These are phyloP conservation scores for Irpex sp. DNA, from an alignment of 1,284 basidiomycete species.

Conservation along the genomic window DNA sequence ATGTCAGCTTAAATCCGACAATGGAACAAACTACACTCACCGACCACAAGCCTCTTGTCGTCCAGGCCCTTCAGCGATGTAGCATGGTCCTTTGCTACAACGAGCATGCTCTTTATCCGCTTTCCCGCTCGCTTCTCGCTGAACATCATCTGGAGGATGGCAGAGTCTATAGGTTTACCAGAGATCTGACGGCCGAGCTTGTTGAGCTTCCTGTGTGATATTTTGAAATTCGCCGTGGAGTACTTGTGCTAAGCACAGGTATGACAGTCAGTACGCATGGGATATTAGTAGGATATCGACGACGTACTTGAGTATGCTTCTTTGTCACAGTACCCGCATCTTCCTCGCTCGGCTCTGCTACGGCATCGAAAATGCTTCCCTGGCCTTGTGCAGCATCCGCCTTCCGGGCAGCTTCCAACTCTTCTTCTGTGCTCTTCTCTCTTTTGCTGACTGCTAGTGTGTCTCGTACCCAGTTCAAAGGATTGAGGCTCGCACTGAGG, in stretches of 20 bases:
- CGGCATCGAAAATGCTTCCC: constrained; percentile 53
- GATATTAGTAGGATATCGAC: too few species aligned
- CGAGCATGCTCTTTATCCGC: constrained; percentile 86
- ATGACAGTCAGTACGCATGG: not conserved
- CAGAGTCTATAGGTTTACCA: constrained; percentile 87
- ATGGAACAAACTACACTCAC: constrained; percentile 42
- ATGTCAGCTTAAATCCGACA: not conserved
- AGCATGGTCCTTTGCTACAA: constrained; percentile 86
- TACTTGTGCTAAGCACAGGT: constrained; percentile 72
- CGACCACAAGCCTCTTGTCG: constrained; percentile 74
- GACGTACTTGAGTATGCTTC: constrained; percentile 29
- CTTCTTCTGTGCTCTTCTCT: constrained; percentile 41
- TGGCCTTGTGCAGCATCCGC: constrained; percentile 50
- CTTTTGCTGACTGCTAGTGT: constrained; percentile 48
- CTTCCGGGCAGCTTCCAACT: constrained; percentile 50
- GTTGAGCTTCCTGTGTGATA: constrained; percentile 91
- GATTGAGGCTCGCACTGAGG: constrained; percentile 35
- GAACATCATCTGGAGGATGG: constrained; percentile 96
- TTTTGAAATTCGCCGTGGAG: constrained; percentile 89
- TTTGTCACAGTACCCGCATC: constrained; percentile 25
- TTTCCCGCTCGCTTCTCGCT: constrained; percentile 86
- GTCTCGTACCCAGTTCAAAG: constrained; percentile 62
- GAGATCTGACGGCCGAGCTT: constrained; percentile 85
- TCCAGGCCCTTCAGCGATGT: constrained; percentile 71
- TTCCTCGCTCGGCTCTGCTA: constrained; percentile 16